Base-by-base conservation (phyloP, 345 rosid species). In the Cardamine chenopodiifolia region DNA sequence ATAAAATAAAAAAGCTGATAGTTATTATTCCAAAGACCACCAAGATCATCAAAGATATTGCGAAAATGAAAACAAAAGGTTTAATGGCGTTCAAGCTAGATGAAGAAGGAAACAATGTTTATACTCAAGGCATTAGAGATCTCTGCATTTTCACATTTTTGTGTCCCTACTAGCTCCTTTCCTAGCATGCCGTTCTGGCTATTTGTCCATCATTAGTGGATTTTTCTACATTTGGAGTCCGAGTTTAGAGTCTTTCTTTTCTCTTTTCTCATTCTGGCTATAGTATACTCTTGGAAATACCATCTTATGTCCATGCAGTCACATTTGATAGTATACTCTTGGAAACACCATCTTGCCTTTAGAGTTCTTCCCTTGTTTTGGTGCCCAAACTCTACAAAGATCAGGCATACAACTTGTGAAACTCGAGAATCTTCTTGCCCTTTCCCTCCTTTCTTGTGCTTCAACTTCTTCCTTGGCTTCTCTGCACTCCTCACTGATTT, bases 351-450 rank as follows among this genome's bases (percentile, higher is more conserved):
- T n/a, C 47, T 77, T 77, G 47, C 64, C 72, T 57, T 70, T 71
- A 4, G 79, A 47, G 78, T 85, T 49, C 45, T 71, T 79, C 0
- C 57, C 69, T 68, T 85, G 90, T 83, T 89, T 92, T 19, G 98
- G 94, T 26, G 92, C 97, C 97, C 98, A 95, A 52, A 95, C 97
- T 81, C 91, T 84, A 77, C 82, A 92, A 71, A 95, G 83, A 82
- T 95, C 93, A 15, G 97, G 98, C 79, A 79, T 80, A 92, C 97
- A 85, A 63, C 90, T 95, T 12, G 95, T 85, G 80, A 86, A 88
- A 56, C 93, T 87, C 52, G 96, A 82, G 74, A 90, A 86, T 53
- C 92, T 85, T 61, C 88, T 79, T 69, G 96, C 98, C 78, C 97
- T 82, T 78, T 92, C 91, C 79, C 98, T 89, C 75, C 81, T 84